Evolutionary conservation across 1,284 basidiomycete species (phyloP), one percentile per base, ranked within the genome.

Genomic region (Ceratobasidium sp.): DNA sequence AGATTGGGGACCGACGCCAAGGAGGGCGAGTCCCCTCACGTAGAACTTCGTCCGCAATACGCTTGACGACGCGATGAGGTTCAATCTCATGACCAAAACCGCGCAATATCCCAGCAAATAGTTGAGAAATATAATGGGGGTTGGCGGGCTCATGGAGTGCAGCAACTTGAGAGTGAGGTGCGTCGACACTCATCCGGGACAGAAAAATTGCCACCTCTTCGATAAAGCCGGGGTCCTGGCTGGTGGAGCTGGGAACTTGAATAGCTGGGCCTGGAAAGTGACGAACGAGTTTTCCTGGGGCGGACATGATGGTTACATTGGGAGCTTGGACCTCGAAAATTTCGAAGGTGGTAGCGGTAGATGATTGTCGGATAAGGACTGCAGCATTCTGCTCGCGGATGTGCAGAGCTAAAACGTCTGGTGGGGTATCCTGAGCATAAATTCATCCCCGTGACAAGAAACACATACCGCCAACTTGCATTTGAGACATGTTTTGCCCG

Each of bases 301-400:
- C 74, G 1, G 72, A 75, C 78, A 83, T 83, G 46, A 85, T 80
- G 1, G 72, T 74, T 1, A 73, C 75, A 1, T 74, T 76, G 14
- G 78, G 74, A 0, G 81, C 79, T 18, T 81, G 80, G 6, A 80
- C 81, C 73, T 84, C 82, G 73, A 85, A 86, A 16, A 78, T 77
- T 73, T 85, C 83, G 61, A 83, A 81, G 6, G 78, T 76, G 0
- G 79, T 77, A 3, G 74, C 59, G 0, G 75, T 67, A 2, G 59
- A 16, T 14, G 69, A 49, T 59, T 78, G 79, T 36, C 82, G 79
- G 38, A 85, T 59, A 11, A 85, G 77, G 6, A 85, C 69, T 23
- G 78, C 82, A 0, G 84, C 82, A 70, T 85, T 85, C 74, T 85
- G 84, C 0, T 79, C 79, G 18, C 79, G 77, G 23, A 85, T 79